Evolutionary conservation across 768 basidiomycete species (phyloP).

Genomic region (Kwoniella heveanensis): DNA sequence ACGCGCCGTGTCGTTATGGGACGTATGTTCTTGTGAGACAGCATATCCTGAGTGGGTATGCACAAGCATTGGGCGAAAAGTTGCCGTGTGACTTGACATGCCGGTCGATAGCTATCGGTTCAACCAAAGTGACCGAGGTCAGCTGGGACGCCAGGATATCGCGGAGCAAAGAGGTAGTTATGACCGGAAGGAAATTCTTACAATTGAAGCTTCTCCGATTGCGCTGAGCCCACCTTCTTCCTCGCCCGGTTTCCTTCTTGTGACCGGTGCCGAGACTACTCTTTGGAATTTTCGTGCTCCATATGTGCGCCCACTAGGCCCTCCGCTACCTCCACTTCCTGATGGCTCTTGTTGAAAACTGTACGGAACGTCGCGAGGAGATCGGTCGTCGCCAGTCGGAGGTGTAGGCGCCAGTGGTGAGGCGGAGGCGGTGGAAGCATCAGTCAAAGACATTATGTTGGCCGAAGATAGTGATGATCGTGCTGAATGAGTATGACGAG

Average conservation of each 20-base stretch:
- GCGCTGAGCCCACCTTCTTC: conserved; percentile 12
- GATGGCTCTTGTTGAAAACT: background rate
- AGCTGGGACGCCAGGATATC: too few relatives aligned
- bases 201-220: conserved; percentile 16
- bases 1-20: background rate
- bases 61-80: conserved; percentile 29
- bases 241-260: conserved; percentile 7
- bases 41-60: conserved; percentile 38
- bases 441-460: conserved; percentile 33
- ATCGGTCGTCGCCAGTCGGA: conserved; percentile 17
- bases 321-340: conserved; percentile 10
- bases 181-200: too few relatives aligned
- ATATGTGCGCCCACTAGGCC: conserved; percentile 13
- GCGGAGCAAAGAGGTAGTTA: too few relatives aligned
- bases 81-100: conserved; percentile 33
- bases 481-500: conserved; percentile 15
- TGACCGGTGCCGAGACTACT: conserved; percentile 44
- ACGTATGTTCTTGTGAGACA: conserved; percentile 11
- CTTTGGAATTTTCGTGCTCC: conserved; percentile 36
- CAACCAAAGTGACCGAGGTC: background rate
- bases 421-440: conserved; percentile 38
- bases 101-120: conserved; percentile 31
- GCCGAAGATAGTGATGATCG: conserved; percentile 40
- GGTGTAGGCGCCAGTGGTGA: conserved; percentile 40
- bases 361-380: background rate